Conservation (phyloP, 1,139 yeast species). For the Fermentozyma sake region DNA sequence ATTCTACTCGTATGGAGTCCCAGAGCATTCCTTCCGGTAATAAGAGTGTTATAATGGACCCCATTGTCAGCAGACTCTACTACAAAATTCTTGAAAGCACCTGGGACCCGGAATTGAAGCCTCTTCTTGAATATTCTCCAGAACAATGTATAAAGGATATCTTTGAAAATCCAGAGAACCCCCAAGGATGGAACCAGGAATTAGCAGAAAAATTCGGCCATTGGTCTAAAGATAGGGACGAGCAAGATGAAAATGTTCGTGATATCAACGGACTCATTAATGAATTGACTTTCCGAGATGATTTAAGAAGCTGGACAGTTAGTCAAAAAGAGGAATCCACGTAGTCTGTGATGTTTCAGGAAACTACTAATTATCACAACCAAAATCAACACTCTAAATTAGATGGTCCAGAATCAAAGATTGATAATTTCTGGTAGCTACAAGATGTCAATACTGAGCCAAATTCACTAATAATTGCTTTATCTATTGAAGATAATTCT, state of each 20-base stretch:
- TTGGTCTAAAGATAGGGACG: constrained; percentile 14
- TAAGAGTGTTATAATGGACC: constrained; percentile 33
- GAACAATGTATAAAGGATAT: constrained; percentile 72
- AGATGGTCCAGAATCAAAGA: no score
- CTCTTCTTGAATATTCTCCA: constrained; percentile 62
- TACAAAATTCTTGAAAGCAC: constrained; percentile 63
- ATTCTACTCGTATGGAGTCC: constrained; percentile 2
- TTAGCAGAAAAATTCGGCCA: constrained; percentile 13
- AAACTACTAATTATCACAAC: no score
- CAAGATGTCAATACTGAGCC: no score
- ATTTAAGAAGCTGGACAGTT: constrained; percentile 44
- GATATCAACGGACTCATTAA: constrained; percentile 44
- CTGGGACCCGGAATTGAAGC: constrained; percentile 70
- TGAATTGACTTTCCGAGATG: constrained; percentile 37
- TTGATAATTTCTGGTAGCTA: no score
- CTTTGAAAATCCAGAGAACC: constrained; percentile 57
- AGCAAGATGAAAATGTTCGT: constrained; percentile 39
- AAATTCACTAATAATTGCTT: no score
- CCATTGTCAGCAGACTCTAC: constrained; percentile 49
- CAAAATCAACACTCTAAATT: no score
- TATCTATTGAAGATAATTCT: no score
- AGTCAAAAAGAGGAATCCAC: no score
- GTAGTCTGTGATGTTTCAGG: no score
- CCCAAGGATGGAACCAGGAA: constrained; percentile 50
- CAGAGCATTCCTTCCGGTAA: not conserved